phyloP scores from a whole-genome alignment of 2,329 filamentous ascomycete species.

The Beauveria asiatica region DNA sequence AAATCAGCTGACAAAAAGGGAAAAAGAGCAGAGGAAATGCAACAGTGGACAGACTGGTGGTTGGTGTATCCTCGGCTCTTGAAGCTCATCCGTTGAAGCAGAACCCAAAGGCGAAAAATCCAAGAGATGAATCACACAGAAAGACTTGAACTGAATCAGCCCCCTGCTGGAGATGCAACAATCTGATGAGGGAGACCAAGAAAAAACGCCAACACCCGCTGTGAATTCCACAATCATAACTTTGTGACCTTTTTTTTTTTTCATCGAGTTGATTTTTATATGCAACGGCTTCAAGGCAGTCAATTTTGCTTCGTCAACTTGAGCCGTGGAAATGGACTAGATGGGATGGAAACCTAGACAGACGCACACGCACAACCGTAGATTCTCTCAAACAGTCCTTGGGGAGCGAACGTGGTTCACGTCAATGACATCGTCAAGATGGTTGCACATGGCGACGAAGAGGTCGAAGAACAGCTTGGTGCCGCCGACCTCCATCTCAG shows the following conservation, averaged over 20 bases:
- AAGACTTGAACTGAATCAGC: constrained; percentile 17
- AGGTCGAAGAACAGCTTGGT: constrained; percentile 94
- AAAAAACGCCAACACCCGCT: constrained; percentile 26
- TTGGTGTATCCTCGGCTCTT: constrained; percentile 31
- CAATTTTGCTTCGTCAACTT: constrained; percentile 16
- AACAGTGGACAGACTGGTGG: constrained; percentile 17
- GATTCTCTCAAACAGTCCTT: constrained; percentile 44
- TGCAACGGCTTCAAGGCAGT: constrained; percentile 1
- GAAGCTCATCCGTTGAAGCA: constrained; percentile 25
- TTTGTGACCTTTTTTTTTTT: constrained; percentile 18
- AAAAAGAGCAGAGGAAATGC: constrained; percentile 22
- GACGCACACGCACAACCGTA: neutral
- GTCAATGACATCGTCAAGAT: constrained; percentile 92
- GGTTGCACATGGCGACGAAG: constrained; percentile 97
- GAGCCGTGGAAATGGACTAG: constrained; percentile 13
- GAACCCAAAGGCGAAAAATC: constrained; percentile 36
- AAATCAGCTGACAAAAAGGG: constrained; percentile 3
- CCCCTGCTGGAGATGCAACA: constrained; percentile 29
- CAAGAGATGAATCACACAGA: constrained; percentile 22
- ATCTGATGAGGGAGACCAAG: constrained; percentile 41
- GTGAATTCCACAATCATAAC: constrained; percentile 13
- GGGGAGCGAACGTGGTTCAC: constrained; percentile 60
- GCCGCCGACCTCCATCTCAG: constrained; percentile 90
- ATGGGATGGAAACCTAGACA: neutral
- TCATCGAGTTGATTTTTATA: constrained; percentile 17